A percentile compares a stretch with the other conserved stretches of the same genome.
Evolutionary conservation across 2,329 filamentous ascomycete species (phyloP).

Genomic region (Botrytis aclada): DNA sequence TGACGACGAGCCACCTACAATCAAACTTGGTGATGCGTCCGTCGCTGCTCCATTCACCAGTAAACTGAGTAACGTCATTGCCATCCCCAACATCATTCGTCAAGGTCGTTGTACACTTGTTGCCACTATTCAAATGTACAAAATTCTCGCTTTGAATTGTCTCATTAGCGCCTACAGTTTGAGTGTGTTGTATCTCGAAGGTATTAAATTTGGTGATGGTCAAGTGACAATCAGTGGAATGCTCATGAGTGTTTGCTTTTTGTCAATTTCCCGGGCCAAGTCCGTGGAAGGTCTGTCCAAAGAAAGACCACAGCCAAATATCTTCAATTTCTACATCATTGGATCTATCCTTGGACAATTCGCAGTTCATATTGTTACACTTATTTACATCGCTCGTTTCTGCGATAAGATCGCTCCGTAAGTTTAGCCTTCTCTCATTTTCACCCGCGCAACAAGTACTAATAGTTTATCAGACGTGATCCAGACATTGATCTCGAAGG

Average conservation of each 20-base stretch:
- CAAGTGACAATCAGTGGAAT: slow-evolving; percentile 99
- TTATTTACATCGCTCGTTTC: slow-evolving; percentile 90
- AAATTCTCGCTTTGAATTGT: slow-evolving; percentile 96
- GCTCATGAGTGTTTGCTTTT: slow-evolving; percentile 99
- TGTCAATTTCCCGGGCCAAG: slow-evolving; percentile 96
- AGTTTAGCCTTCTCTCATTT: slow-evolving; percentile 41
- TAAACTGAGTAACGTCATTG: slow-evolving; percentile 94
- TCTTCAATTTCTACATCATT: slow-evolving; percentile 99
- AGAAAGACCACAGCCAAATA: slow-evolving; percentile 95
- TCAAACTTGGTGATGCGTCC: slow-evolving; percentile 96
- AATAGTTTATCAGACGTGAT: slow-evolving; percentile 44
- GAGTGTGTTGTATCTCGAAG: slow-evolving; percentile 92
- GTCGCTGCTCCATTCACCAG: slow-evolving; percentile 97
- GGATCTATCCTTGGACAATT: slow-evolving; percentile 97
- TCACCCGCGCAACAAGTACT: slow-evolving; percentile 20
- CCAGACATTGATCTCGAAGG: slow-evolving; percentile 83
- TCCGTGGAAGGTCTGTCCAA: slow-evolving; percentile 94
- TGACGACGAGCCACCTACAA: slow-evolving; percentile 83
- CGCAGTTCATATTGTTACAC: slow-evolving; percentile 86
- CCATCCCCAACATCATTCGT: slow-evolving; percentile 96
- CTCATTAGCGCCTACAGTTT: slow-evolving; percentile 96
- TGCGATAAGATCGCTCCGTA: slow-evolving; percentile 85
- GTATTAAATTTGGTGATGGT: slow-evolving; percentile 98
- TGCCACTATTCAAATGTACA: slow-evolving; percentile 99
- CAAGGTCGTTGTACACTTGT: slow-evolving; percentile 97